These are phyloP conservation scores for Nakazawaea wickerhamii DNA, from an alignment of 805 yeast genomes.

Conservation along the genomic window DNA sequence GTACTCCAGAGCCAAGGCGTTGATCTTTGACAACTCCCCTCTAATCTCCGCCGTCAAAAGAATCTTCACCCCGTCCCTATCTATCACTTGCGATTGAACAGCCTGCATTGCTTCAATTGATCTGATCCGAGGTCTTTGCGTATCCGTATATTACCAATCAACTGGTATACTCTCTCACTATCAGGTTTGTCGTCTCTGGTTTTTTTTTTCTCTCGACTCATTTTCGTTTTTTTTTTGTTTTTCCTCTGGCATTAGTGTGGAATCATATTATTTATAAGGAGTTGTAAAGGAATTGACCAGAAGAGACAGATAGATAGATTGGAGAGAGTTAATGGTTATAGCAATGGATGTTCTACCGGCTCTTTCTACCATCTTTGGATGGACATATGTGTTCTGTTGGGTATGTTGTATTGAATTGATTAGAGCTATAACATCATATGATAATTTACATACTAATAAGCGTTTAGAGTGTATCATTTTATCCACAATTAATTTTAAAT, in stretches of 20 bases:
- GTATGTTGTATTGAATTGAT: conserved; percentile 2
- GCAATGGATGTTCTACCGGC: neutral
- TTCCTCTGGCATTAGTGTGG: too few relatives aligned
- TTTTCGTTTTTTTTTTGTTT: too few relatives aligned
- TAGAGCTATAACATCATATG: neutral
- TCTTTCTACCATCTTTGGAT: conserved; percentile 22
- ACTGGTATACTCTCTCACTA: too few relatives aligned
- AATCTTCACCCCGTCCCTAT: conserved; percentile 30
- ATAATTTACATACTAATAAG: neutral
- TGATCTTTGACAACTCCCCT: conserved; percentile 45
- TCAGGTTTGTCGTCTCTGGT: too few relatives aligned
- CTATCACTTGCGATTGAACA: conserved; percentile 17
- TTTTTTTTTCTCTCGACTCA: too few relatives aligned
- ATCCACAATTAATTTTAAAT: conserved; percentile 42
- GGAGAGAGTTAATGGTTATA: too few relatives aligned
- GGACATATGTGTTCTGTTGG: conserved; percentile 36
- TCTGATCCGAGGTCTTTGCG: neutral
- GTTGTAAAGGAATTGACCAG: too few relatives aligned
- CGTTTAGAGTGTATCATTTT: conserved; percentile 39
- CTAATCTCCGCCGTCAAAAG: conserved; percentile 52
- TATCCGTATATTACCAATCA: too few relatives aligned
- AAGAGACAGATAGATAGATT: too few relatives aligned
- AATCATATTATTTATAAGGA: too few relatives aligned
- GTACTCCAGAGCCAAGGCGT: conserved; percentile 40
- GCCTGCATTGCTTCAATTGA: neutral